Percentiles rank a stretch among this genome's conserved stretches.
phyloP scores from a whole-genome alignment of 2,329 filamentous ascomycete genomes.

The Coleophoma eucalyptorum region DNA sequence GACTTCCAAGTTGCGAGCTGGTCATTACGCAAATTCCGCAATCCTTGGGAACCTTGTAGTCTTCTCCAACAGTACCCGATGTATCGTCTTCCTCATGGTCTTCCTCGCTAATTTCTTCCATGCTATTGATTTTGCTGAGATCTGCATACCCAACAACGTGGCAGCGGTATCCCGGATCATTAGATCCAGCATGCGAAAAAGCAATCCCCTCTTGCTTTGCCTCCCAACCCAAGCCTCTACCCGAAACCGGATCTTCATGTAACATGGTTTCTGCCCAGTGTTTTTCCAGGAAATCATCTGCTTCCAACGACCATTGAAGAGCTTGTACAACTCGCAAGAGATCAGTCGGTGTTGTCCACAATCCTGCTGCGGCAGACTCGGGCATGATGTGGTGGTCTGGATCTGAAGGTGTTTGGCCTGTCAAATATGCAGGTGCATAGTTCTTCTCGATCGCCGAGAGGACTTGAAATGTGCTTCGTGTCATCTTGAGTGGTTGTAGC shows the following conservation, averaged over 20 bases:
- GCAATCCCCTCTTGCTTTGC: neutral
- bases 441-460: slow-evolving; percentile 4
- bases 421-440: slow-evolving; percentile 5
- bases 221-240: slow-evolving; percentile 6
- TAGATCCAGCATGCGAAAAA: slow-evolving; percentile 8
- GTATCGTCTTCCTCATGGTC: neutral
- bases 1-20: slow-evolving; percentile 2
- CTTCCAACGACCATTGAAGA: slow-evolving; percentile 4
- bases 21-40: slow-evolving; percentile 10
- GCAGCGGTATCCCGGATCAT: slow-evolving; percentile 8
- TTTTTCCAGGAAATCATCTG: slow-evolving; percentile 4
- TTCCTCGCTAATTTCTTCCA: neutral
- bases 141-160: slow-evolving; percentile 6
- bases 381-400: neutral
- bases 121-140: neutral
- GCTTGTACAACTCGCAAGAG: slow-evolving; percentile 4
- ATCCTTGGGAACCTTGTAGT: neutral
- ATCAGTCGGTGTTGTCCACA: slow-evolving; percentile 11
- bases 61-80: neutral
- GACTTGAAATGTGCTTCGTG: slow-evolving; percentile 1
- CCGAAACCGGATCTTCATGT: slow-evolving; percentile 4
- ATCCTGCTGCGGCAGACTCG: slow-evolving; percentile 7
- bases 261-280: slow-evolving; percentile 8
- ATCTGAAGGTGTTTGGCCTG: neutral
- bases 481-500: slow-evolving; percentile 6